phyloP scores from a whole-genome alignment of 169 alveolate genomes.

The Cryptosporidium ubiquitum region DNA sequence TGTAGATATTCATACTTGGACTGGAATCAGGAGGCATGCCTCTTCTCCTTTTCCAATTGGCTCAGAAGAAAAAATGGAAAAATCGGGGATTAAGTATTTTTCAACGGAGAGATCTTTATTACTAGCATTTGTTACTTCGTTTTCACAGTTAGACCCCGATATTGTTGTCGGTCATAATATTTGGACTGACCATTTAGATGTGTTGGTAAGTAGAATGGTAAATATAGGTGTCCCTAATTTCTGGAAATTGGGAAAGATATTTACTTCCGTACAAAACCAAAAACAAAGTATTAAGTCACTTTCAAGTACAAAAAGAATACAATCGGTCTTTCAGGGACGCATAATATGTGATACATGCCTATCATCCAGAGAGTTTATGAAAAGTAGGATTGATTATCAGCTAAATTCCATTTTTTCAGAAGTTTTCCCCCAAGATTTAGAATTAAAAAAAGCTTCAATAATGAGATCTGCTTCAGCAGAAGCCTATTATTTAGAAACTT shows the following conservation, averaged over 20 bases:
- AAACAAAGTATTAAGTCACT: conserved; percentile 16
- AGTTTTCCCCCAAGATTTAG: conserved; percentile 19
- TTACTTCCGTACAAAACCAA: background rate
- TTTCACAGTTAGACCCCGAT: conserved; percentile 79
- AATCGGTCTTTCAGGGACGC: conserved; percentile 75
- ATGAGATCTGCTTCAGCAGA: background rate
- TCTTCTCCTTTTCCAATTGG: conserved; percentile 52
- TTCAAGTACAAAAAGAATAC: conserved; percentile 58
- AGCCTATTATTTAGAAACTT: background rate
- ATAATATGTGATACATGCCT: conserved; percentile 80
- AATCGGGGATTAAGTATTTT: conserved; percentile 49
- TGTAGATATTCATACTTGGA: conserved; percentile 25
- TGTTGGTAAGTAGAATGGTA: conserved; percentile 77
- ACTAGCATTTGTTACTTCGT: conserved; percentile 27
- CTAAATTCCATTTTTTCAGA: conserved; percentile 74
- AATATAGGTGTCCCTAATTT: conserved; percentile 56
- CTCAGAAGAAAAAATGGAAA: conserved; percentile 58
- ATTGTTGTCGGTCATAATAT: conserved; percentile 81
- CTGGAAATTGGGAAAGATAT: conserved; percentile 42
- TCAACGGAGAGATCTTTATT: conserved; percentile 57
- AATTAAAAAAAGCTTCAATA: conserved; percentile 17
- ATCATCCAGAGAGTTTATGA: conserved; percentile 76
- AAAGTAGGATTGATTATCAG: conserved; percentile 75
- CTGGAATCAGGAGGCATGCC: conserved; percentile 41
- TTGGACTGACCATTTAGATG: conserved; percentile 75